Evolutionary conservation across 371 early-diverging fungal species (phyloP), one percentile per base, ranked within the genome.

Genomic region (Smittium mucronatum): DNA sequence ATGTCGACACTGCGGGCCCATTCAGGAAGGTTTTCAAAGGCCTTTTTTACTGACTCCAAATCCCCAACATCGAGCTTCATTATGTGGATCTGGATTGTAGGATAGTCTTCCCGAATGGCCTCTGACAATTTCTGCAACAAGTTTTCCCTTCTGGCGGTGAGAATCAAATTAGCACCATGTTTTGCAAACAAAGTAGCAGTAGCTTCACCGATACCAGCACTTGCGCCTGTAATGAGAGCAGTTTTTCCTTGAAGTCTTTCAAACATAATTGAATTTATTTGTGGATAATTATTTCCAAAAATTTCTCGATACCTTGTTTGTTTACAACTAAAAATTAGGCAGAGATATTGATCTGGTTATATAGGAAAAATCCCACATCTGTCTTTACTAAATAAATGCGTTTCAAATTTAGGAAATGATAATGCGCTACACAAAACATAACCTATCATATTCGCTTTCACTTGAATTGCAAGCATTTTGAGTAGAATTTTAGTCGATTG

Each of bases 1-100:
- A 95, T 82, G 75, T 92, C 91, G 1, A 95, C 75, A 15, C n/a
- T 5, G 32, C 15, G 11, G n/a, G 63, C 63, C 63, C 63, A 61
- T 61, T 61, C 63, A 15, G 63, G 63, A 16, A 61, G 63, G 16
- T 61, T 61, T 28, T n/a, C n/a, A 61, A 61, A 61, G 16, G 63
- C 63, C n/a, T 61, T n/a, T 16, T 30, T 11, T 30, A 61, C 63
- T 11, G 63, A 5, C 16, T 28, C 63, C 5, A 15, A 16, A 61
- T 61, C 63, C 16, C 15, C 5, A 61, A 61, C 63, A 33, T 61
- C 63, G 5, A 61, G 63, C 63, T 61, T 61, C 15, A n/a, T 16
- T 61, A n/a, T 28, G 63, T 61, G 63, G 16, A 61, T 61, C n/a
- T 61, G 5, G n/a, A 47, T 47, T 47, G 5, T 47, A 11, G 47